A percentile compares a stretch with the other conserved stretches of the same genome.
Conservation (phyloP, 352 stramenopile species). For the Saprolegnia parasitica region DNA sequence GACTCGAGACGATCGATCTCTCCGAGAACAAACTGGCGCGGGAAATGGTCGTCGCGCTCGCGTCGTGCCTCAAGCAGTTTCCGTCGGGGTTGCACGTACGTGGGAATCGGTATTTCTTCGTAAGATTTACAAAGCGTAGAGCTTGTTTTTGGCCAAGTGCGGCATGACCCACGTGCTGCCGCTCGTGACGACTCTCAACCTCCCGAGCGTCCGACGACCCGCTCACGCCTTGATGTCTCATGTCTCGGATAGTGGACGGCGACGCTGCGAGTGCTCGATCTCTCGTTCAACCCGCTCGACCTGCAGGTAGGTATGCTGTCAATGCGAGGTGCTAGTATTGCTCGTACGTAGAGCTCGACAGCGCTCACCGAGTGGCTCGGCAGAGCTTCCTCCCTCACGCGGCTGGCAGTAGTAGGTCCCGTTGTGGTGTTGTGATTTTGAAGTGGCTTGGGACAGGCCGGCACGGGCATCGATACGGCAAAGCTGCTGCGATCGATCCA, state of each 20-base stretch:
- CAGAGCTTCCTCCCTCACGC: slow-evolving; percentile 46
- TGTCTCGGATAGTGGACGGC: slow-evolving; percentile 1
- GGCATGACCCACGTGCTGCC: background rate
- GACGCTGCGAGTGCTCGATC: slow-evolving; percentile 42
- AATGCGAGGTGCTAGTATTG: background rate
- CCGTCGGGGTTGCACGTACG: background rate
- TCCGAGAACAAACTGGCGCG: slow-evolving; percentile 16
- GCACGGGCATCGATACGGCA: slow-evolving; percentile 51
- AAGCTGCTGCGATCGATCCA: slow-evolving; percentile 51
- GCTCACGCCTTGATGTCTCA: slow-evolving; percentile 16
- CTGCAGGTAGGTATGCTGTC: slow-evolving; percentile 30
- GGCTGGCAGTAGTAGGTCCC: slow-evolving; percentile 39
- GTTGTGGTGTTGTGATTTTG: background rate
- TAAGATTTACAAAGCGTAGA: background rate
- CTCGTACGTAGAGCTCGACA: slow-evolving; percentile 38
- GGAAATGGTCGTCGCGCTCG: slow-evolving; percentile 1
- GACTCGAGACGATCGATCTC: slow-evolving; percentile 13
- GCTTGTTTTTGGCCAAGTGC: background rate
- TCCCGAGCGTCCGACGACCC: background rate
- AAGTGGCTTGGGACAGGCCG: slow-evolving; percentile 30
- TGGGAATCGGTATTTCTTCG: background rate
- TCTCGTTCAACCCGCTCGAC: slow-evolving; percentile 66
- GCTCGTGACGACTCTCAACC: slow-evolving; percentile 4
- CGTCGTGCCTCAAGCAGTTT: background rate
- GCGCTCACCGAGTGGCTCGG: slow-evolving; percentile 52